Evolutionary conservation across 495 filamentous ascomycete species (phyloP).

Genomic region (Penicillium desertorum): DNA sequence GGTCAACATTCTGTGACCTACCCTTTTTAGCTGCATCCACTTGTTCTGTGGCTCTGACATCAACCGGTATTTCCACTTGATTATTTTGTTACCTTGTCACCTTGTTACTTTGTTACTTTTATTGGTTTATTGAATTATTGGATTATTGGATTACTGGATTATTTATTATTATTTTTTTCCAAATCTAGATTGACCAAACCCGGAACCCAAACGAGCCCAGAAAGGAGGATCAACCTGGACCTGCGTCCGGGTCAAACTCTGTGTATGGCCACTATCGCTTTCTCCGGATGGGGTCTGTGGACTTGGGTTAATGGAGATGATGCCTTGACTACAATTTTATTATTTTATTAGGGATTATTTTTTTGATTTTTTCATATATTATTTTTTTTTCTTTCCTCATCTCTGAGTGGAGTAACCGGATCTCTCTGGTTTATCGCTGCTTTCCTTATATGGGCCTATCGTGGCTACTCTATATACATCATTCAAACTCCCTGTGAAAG

Average conservation of each 20-base stretch:
- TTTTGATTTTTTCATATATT: conserved; percentile 10
- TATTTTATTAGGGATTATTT: conserved; percentile 22
- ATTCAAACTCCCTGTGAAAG: conserved; percentile 22
- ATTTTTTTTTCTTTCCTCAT: conserved; percentile 13
- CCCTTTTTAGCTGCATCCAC: conserved; percentile 42
- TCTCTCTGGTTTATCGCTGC: conserved; percentile 30
- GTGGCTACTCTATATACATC: conserved; percentile 33
- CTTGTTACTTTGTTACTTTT: neutral
- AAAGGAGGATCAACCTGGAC: conserved; percentile 52
- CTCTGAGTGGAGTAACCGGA: conserved; percentile 12
- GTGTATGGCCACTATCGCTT: conserved; percentile 37
- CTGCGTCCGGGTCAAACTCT: conserved; percentile 51
- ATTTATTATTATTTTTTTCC: conserved; percentile 14
- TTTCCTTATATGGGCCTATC: conserved; percentile 40
- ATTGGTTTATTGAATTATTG: conserved; percentile 6
- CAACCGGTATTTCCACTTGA: conserved; percentile 37
- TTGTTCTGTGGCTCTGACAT: conserved; percentile 46
- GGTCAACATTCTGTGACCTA: conserved; percentile 36
- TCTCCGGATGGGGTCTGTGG: conserved; percentile 41
- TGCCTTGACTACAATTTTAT: conserved; percentile 46
- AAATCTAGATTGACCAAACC: conserved; percentile 36
- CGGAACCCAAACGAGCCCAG: conserved; percentile 41
- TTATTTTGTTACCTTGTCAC: conserved; percentile 4
- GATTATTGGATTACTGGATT: neutral
- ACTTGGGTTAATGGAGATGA: conserved; percentile 35